phyloP scores from a whole-genome alignment of 202 grass and related monocot species.

The Brachypodium distachyon region DNA sequence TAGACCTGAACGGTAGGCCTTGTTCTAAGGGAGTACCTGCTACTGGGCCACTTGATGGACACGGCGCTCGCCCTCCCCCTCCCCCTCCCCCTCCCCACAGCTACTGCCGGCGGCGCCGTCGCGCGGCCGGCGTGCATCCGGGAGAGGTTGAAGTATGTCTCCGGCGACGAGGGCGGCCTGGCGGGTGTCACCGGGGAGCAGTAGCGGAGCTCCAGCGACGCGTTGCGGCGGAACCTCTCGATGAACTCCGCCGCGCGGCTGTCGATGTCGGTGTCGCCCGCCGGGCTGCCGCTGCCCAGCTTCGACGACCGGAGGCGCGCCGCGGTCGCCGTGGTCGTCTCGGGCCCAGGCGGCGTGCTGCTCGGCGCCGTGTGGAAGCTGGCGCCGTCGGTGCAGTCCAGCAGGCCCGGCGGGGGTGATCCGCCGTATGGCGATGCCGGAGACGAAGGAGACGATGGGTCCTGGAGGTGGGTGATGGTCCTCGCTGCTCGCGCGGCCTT shows the following conservation, averaged over 20 bases:
- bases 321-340: background rate
- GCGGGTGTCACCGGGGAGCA: background rate
- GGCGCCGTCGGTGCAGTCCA: background rate
- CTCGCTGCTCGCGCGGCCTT: background rate
- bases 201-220: background rate
- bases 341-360: background rate
- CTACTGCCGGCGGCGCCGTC: background rate
- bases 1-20: background rate
- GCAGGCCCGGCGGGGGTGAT: background rate
- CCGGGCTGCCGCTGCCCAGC: no score
- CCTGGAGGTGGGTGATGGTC: background rate
- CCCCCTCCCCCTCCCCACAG: no score
- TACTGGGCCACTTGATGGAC: constrained; percentile 3
- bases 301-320: no score
- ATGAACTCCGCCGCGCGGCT: constrained; percentile 2
- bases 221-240: background rate
- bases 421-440: no score
- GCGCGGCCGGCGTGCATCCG: background rate
- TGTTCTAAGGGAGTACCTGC: background rate
- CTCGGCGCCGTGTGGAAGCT: background rate
- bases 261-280: background rate
- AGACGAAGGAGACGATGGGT: background rate
- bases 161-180: background rate
- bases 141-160: constrained; percentile 1
- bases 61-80: background rate